Conservation (phyloP, 148 eudicot species). For the Rheum nobile region DNA sequence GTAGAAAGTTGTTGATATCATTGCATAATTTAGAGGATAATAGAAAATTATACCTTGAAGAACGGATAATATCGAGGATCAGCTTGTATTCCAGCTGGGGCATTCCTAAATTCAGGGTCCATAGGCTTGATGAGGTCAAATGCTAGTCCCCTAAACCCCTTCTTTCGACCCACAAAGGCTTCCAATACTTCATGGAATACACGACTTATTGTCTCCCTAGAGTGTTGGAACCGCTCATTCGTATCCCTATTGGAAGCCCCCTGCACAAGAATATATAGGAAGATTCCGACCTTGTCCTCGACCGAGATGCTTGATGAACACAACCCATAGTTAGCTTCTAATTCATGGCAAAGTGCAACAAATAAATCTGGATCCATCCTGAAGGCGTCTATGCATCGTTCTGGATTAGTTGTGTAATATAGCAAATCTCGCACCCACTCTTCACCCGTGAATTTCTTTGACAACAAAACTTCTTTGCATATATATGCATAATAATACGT, state of each 20-base stretch:
- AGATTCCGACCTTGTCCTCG: not conserved
- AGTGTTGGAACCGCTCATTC: not conserved
- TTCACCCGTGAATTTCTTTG: not conserved
- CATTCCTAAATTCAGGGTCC: no score
- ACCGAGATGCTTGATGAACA: not conserved
- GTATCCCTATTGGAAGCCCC: slow-evolving; percentile 1
- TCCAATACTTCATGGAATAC: no score
- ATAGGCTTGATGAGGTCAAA: no score
- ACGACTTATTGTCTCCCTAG: no score
- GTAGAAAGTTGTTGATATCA: no score
- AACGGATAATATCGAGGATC: no score
- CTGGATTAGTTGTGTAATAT: not conserved
- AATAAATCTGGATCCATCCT: not conserved
- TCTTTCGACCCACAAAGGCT: no score
- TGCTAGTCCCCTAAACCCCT: no score
- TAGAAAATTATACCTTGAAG: no score
- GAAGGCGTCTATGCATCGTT: not conserved
- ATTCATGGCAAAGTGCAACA: not conserved
- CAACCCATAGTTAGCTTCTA: not conserved
- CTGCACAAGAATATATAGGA: not conserved
- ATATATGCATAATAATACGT: not conserved
- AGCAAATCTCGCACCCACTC: not conserved
- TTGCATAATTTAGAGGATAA: no score
- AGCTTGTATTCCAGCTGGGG: no score
- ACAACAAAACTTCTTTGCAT: not conserved